Evolutionary conservation across 73 alveolate genomes (phyloP).

Genomic region (Paramecium tetraurelia): DNA sequence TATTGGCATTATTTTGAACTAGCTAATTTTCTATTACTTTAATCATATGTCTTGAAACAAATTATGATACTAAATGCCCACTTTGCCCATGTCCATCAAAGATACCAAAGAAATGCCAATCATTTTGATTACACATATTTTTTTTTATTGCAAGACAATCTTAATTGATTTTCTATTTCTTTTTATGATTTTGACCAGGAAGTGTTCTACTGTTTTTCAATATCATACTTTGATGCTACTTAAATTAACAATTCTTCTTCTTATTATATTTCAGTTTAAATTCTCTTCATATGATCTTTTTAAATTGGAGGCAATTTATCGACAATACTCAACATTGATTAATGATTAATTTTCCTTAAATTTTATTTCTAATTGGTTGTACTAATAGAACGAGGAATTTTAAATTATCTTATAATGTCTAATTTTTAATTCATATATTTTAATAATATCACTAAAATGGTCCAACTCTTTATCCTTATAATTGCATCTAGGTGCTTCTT

Average conservation of each 20-base stretch:
- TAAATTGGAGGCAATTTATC: background rate
- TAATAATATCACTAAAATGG: conserved; percentile 41
- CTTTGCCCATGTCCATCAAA: conserved; percentile 62
- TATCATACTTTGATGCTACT: background rate
- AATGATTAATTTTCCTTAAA: background rate
- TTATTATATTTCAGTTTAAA: background rate
- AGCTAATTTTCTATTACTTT: background rate
- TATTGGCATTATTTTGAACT: background rate
- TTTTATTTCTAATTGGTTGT: background rate
- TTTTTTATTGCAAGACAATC: background rate
- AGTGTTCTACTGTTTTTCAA: background rate
- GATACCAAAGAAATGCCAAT: conserved; percentile 18
- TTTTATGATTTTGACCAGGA: background rate
- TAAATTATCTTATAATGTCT: background rate
- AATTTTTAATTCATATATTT: conserved; percentile 4
- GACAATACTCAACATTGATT: background rate
- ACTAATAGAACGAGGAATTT: conserved; percentile 12
- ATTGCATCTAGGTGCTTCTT: conserved; percentile 52
- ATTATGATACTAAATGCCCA: conserved; percentile 57
- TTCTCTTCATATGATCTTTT: background rate
- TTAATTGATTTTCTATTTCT: background rate
- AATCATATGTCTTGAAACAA: background rate
- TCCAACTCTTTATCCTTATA: conserved; percentile 55
- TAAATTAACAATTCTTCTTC: background rate
- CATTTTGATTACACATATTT: background rate